Conservation (phyloP, 495 filamentous ascomycete genomes). For the Daldinia grandis region DNA sequence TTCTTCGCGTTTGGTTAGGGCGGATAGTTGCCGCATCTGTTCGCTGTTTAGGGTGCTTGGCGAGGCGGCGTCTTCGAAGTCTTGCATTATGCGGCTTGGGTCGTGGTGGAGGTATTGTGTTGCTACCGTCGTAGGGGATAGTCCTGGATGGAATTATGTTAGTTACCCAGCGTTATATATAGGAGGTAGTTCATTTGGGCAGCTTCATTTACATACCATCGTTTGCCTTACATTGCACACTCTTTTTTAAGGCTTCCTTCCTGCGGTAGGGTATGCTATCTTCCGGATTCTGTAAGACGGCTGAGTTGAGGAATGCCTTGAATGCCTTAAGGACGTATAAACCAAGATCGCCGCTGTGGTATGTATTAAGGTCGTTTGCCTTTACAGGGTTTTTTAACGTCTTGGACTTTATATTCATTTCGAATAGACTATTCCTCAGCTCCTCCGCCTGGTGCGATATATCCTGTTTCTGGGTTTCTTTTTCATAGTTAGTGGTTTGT, state of each 20-base stretch:
- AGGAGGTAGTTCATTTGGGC: not conserved
- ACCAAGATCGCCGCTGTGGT: not conserved
- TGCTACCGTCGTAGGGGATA: not conserved
- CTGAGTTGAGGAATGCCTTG: not conserved
- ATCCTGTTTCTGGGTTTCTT: not conserved
- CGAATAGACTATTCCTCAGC: not conserved
- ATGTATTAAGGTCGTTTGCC: not conserved
- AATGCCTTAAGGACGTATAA: not conserved
- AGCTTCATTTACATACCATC: not conserved
- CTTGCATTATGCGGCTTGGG: not conserved
- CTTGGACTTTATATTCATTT: not conserved
- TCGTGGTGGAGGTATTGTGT: not conserved
- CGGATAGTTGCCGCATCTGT: not conserved
- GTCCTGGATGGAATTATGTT: not conserved
- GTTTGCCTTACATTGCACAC: not conserved
- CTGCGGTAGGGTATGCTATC: not conserved
- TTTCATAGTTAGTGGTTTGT: not conserved
- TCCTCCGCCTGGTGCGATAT: not conserved
- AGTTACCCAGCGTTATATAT: not conserved
- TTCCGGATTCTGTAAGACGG: not conserved
- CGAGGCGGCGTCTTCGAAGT: not conserved
- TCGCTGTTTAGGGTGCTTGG: not conserved
- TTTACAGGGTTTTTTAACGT: not conserved
- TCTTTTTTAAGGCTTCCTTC: not conserved
- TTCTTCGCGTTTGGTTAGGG: not conserved